phyloP scores from a whole-genome alignment of 768 basidiomycete genomes.

The Suillus variegatus region DNA sequence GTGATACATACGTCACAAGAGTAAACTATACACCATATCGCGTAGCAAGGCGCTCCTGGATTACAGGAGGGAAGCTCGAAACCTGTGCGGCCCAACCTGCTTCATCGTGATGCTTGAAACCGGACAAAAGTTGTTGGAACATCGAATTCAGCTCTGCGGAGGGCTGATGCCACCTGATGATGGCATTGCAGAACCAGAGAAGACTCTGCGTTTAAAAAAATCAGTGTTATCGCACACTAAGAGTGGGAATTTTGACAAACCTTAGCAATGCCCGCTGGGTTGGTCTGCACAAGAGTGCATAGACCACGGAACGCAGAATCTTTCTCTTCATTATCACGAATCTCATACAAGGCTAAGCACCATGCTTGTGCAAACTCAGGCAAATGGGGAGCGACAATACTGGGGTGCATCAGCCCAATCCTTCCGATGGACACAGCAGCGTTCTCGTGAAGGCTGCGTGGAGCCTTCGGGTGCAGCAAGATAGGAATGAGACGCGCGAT shows the following conservation, averaged over 20 bases:
- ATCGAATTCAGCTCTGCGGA: constrained; percentile 89
- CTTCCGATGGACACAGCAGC: constrained; percentile 98
- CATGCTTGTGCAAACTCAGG: constrained; percentile 92
- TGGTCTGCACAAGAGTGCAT: constrained; percentile 92
- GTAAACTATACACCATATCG: constrained; percentile 78
- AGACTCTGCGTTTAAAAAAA: constrained; percentile 59
- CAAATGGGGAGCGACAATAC: constrained; percentile 84
- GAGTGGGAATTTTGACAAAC: constrained; percentile 43
- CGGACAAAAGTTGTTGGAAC: constrained; percentile 88
- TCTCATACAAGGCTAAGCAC: constrained; percentile 97
- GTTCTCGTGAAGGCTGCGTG: constrained; percentile 94
- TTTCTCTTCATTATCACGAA: constrained; percentile 99
- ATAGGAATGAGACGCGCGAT: constrained; percentile 92
- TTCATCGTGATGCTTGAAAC: constrained; percentile 88
- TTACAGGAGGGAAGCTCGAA: constrained; percentile 79
- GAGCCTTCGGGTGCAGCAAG: constrained; percentile 88
- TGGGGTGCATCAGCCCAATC: constrained; percentile 91
- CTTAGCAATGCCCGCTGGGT: constrained; percentile 92
- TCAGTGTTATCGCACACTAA: constrained; percentile 8
- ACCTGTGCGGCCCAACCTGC: constrained; percentile 86
- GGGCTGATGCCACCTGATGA: constrained; percentile 92
- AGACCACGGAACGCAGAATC: constrained; percentile 98
- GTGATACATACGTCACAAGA: constrained; percentile 14
- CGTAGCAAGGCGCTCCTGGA: constrained; percentile 82
- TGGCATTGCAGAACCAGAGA: constrained; percentile 97